Base-by-base conservation (phyloP, 257 asterid genomes). In the Gardenia jasminoides region DNA sequence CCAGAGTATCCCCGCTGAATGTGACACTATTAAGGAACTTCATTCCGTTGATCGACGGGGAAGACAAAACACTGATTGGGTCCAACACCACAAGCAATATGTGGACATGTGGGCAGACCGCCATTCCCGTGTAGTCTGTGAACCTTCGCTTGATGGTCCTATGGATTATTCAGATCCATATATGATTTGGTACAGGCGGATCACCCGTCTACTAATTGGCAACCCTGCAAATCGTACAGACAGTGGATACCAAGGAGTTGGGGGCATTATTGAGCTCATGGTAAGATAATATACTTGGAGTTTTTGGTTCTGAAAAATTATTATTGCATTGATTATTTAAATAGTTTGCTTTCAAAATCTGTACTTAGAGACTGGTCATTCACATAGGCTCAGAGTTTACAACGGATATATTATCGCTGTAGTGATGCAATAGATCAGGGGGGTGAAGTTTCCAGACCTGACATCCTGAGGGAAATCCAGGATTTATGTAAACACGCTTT, bases 11-110 rank as follows among this genome's bases (percentile, higher is more conserved):
- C 98, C 91, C 43, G 78, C 84, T 19, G 36, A 79, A 77, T 93
- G 97, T 79, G 94, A 89, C 84, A 89, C 94, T 30, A 87, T 91
- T 33, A 90, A 91, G 0, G 94, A 91, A 76, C 89, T 91, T 62
- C 97, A 90, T 82, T 84, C 87, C 56, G 91, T 94, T 76, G 97
- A 91, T 78, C 89, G 96, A 75, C 90, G 93, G 61, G 97, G 96
- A 77, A 85, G 98, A 82, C 97, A 91, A 86, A 93, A 91, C 72
- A 90, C 91, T 22, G 93, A 93, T 81, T 93, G 97, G 98, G 90
- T 91, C 46, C 91, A 80, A n/a, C 97, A 90, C 84, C 93, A 89
- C 85, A 84, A 86, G 82, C 91, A 90, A 46, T 90, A 85, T 74
- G 90, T 91, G 54, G 91, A 90, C 81, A 85, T 90, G 92, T 91